Conservation (phyloP, 306 rosid genomes). For the Castanopsis chinensis region DNA sequence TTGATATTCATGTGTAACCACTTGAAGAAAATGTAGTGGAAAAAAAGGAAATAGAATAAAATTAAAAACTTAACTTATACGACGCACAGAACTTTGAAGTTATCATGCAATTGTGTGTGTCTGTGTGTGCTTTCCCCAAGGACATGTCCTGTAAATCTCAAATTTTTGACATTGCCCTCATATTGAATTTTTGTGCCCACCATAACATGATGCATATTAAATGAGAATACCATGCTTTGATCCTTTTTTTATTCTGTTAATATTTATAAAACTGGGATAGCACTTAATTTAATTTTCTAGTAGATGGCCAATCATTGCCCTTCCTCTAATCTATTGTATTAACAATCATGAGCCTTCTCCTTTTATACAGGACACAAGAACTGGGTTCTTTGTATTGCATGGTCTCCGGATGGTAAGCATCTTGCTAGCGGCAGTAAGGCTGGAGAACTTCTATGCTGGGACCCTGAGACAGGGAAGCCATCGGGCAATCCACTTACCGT, state of each 20-base stretch:
- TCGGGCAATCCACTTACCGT: constrained; percentile 65
- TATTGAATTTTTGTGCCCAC: background rate
- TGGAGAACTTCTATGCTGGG: constrained; percentile 91
- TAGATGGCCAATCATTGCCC: background rate
- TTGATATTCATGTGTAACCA: constrained; percentile 19
- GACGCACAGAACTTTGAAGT: background rate
- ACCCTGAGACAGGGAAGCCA: constrained; percentile 84
- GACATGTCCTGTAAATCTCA: background rate
- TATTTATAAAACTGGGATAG: background rate
- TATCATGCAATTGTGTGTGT: no score
- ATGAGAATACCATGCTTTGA: background rate
- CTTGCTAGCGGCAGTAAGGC: constrained; percentile 94
- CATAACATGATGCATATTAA: background rate
- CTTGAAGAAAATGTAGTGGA: background rate
- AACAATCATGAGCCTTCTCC: background rate
- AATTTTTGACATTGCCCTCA: background rate
- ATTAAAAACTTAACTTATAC: background rate
- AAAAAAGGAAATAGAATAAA: background rate
- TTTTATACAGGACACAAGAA: constrained; percentile 73
- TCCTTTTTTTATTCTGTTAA: background rate
- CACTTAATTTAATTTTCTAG: background rate
- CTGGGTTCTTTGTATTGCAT: constrained; percentile 92
- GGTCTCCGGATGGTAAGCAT: constrained; percentile 94
- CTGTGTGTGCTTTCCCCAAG: background rate
- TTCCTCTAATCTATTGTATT: constrained; percentile 1